phyloP scores from a whole-genome alignment of 352 stramenopile species.

The Phytophthora nicotianae region DNA sequence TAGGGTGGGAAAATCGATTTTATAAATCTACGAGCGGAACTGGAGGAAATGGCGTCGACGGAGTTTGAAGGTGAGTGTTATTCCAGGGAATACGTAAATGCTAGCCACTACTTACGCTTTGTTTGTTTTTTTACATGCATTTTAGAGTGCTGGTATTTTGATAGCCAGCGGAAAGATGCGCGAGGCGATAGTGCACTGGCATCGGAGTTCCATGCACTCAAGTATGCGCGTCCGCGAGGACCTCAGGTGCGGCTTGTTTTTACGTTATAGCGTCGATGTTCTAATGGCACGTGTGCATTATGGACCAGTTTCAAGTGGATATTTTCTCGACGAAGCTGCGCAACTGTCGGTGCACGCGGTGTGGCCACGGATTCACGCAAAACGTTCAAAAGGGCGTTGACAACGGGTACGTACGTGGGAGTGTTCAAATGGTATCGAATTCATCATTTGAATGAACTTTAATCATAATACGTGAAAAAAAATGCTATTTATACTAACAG shows the following conservation, averaged over 20 bases:
- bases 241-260: conserved; percentile 46
- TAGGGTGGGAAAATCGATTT: conserved; percentile 57
- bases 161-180: conserved; percentile 48
- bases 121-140: not conserved
- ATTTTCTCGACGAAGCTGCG: conserved; percentile 77
- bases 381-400: conserved; percentile 80
- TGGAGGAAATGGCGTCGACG: conserved; percentile 44
- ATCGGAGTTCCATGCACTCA: conserved; percentile 54
- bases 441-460: no score
- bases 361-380: conserved; percentile 55
- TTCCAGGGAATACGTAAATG: not conserved
- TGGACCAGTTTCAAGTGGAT: conserved; percentile 66
- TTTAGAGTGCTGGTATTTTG: conserved; percentile 86
- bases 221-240: conserved; percentile 57
- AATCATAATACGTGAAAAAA: not conserved
- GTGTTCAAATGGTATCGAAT: no score
- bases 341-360: conserved; percentile 54
- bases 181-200: conserved; percentile 23
- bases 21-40: conserved; percentile 45
- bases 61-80: conserved; percentile 43
- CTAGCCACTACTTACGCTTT: not conserved
- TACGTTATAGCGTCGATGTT: not conserved
- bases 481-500: conserved; percentile 22
- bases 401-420: conserved; percentile 71
- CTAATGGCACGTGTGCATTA: not conserved